Evolutionary conservation across 1,284 basidiomycete species (phyloP).

Genomic region (Pseudomicrostroma phylloplanum): DNA sequence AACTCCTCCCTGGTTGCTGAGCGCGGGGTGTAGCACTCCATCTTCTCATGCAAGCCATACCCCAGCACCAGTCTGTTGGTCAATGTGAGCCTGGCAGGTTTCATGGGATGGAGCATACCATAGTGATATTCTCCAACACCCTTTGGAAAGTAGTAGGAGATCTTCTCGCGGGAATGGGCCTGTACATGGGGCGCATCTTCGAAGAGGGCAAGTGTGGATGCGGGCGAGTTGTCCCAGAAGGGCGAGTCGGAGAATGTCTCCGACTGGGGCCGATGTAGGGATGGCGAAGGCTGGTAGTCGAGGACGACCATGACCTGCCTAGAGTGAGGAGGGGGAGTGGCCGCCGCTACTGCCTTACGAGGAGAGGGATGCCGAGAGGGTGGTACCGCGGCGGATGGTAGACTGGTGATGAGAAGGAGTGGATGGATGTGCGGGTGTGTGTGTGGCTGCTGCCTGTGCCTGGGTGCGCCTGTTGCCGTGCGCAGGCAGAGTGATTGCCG

Average conservation of each 20-base stretch:
- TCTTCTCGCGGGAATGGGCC: slow-evolving; percentile 58
- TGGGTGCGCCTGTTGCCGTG: too few species aligned
- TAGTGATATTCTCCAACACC: slow-evolving; percentile 68
- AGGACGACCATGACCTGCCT: slow-evolving; percentile 6
- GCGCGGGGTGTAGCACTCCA: slow-evolving; percentile 85
- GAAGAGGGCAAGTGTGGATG: slow-evolving; percentile 17
- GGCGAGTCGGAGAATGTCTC: background rate
- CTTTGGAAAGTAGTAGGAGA: slow-evolving; percentile 92
- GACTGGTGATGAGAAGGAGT: too few species aligned
- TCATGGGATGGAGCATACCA: slow-evolving; percentile 96
- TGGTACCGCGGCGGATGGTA: too few species aligned
- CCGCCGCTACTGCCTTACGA: too few species aligned
- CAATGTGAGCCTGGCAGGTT: slow-evolving; percentile 85
- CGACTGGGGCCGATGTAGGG: background rate
- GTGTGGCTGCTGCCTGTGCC: too few species aligned
- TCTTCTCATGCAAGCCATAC: slow-evolving; percentile 91
- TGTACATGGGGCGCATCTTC: slow-evolving; percentile 28
- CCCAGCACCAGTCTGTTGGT: slow-evolving; percentile 94
- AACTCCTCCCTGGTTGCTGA: slow-evolving; percentile 84
- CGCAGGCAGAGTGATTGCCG: too few species aligned
- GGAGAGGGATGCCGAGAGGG: too few species aligned
- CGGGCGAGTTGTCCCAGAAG: slow-evolving; percentile 4
- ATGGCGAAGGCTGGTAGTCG: background rate
- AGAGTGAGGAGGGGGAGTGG: too few species aligned
- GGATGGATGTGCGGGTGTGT: too few species aligned